These are phyloP conservation scores for Wickerhamomyces sp. DNA, from an alignment of 1,139 yeast species.

Conservation along the genomic window DNA sequence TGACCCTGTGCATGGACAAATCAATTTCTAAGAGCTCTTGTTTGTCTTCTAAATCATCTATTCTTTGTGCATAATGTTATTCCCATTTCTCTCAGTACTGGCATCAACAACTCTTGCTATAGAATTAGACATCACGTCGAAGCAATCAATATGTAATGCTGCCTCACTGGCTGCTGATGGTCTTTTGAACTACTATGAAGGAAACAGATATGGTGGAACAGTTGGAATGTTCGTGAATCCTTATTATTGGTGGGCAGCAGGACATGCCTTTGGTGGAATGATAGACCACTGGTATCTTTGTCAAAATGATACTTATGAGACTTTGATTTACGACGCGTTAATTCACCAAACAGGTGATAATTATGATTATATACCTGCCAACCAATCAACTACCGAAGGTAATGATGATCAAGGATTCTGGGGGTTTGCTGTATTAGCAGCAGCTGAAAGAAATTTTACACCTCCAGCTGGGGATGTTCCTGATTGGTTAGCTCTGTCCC, in stretches of 20 bases:
- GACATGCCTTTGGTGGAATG: constrained; percentile 89
- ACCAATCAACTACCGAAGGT: constrained; percentile 93
- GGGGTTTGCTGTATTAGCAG: constrained; percentile 89
- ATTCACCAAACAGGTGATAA: constrained; percentile 72
- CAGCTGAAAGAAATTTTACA: constrained; percentile 83
- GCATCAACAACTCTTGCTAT: constrained; percentile 7
- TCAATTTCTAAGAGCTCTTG: too few species aligned
- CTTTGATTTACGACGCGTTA: constrained; percentile 56
- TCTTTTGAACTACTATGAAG: constrained; percentile 55
- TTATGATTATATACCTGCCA: constrained; percentile 75
- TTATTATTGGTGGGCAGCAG: constrained; percentile 98
- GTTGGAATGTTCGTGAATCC: constrained; percentile 82
- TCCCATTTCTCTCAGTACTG: not conserved
- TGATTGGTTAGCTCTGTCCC: constrained; percentile 71
- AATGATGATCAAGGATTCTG: constrained; percentile 96
- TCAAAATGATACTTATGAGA: constrained; percentile 63
- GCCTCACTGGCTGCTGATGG: constrained; percentile 46
- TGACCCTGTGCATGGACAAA: too few species aligned
- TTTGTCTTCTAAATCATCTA: too few species aligned
- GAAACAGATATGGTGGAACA: constrained; percentile 48
- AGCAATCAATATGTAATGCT: constrained; percentile 45
- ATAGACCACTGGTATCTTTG: constrained; percentile 70
- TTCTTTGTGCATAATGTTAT: not conserved
- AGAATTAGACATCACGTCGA: constrained; percentile 28
- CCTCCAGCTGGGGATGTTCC: constrained; percentile 59